Base-by-base conservation (phyloP, 2,329 filamentous ascomycete genomes). In the Calonectria hawksworthii region DNA sequence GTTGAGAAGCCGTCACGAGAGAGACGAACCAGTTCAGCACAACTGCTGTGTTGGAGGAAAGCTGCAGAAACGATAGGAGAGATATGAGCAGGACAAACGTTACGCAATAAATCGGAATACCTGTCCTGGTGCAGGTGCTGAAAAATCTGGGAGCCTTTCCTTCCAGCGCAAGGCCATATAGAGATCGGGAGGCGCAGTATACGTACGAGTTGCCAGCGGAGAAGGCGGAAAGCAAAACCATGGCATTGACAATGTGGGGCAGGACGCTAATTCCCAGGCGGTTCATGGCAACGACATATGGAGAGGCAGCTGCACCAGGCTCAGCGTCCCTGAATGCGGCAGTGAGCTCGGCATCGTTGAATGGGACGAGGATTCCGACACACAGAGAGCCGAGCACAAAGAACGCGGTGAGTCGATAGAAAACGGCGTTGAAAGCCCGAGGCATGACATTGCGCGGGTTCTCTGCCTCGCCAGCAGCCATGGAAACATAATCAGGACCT, bases 101-200 rank as follows among this genome's bases (percentile, higher is more conserved):
- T 51, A 96, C 94, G 81, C 93, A 94, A 84, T 94, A 95, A 76
- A 95, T 89, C 0, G 95, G 95, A 0, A 97, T 93, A 63, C 94
- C 94, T 14, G 86, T 87, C 64, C 86, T 89, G 1, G 90, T 94
- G 83, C 92, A 94, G 38, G 84, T 90, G 1, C 88, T 89, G 50
- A 95, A 85, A 69, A 94, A 82, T 36, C 80, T 87, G 63, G 89
- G 93, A 0, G 93, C 93, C 80, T 94, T 93, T 26, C 91, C 91
- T 80, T 94, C 93, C 44, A 94, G 89, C 0, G 93, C 93, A 2
- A 95, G 85, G 2, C 93, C 93, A 75, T 93, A 94, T 1, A 95
- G 86, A 52, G 92, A 93, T 41, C 93, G 90, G 9, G 92, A 93
- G 1, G 92, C 92, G 79, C 92, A 94, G 83, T 94, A 94, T 44